phyloP scores from a whole-genome alignment of 2,329 filamentous ascomycete species.

The Elsinoe ampelina region DNA sequence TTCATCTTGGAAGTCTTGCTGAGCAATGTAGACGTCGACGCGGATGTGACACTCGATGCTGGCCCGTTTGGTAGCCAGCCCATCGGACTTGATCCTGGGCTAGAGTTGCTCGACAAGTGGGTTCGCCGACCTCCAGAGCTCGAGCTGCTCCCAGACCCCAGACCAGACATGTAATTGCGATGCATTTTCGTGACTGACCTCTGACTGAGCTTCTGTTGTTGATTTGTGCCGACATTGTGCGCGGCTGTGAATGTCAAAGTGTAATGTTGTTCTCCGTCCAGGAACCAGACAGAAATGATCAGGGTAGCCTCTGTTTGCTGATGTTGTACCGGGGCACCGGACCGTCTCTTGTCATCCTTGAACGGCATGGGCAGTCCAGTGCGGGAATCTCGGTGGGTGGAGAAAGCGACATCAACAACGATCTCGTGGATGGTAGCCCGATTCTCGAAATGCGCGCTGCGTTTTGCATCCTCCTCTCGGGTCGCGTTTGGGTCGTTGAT shows the following conservation, averaged over 20 bases:
- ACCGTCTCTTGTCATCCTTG: constrained; percentile 17
- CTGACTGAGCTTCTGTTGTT: constrained; percentile 18
- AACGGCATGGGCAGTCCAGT: constrained; percentile 30
- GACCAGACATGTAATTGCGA: constrained; percentile 28
- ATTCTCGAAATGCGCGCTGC: constrained; percentile 17
- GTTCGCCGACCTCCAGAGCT: constrained; percentile 21
- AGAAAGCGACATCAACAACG: constrained; percentile 59
- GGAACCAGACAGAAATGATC: constrained; percentile 68
- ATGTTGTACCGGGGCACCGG: not conserved
- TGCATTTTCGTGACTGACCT: constrained; percentile 36
- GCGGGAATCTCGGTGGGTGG: constrained; percentile 35
- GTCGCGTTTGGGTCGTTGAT: constrained; percentile 2
- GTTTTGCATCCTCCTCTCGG: constrained; percentile 2
- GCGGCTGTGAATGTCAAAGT: constrained; percentile 66
- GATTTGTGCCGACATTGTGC: constrained; percentile 14
- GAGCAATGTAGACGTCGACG: constrained; percentile 45
- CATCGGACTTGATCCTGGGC: constrained; percentile 13
- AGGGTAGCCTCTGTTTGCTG: constrained; percentile 54
- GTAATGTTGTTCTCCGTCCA: constrained; percentile 59
- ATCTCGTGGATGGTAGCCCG: constrained; percentile 47
- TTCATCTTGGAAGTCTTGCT: constrained; percentile 68
- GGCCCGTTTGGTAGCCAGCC: constrained; percentile 22
- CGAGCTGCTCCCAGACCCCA: constrained; percentile 32
- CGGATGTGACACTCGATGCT: constrained; percentile 22
- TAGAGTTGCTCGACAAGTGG: constrained; percentile 13